These are phyloP conservation scores for Suillus weaverae DNA, from an alignment of 768 basidiomycete species.

Conservation along the genomic window DNA sequence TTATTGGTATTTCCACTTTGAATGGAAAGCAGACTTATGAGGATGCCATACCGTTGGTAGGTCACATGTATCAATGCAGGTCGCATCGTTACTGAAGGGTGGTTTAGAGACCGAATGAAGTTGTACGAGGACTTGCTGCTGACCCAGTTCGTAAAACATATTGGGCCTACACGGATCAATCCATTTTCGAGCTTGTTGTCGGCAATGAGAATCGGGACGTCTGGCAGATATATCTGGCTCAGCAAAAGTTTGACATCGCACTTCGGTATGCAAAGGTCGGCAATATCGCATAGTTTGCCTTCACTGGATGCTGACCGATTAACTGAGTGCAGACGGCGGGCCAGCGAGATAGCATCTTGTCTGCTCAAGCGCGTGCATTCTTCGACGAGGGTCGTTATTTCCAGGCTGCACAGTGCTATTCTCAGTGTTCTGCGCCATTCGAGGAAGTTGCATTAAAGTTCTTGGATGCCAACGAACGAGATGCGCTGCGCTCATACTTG, in stretches of 20 bases:
- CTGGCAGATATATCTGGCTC: slow-evolving; percentile 87
- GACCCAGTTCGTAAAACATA: slow-evolving; percentile 89
- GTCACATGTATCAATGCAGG: slow-evolving; percentile 20
- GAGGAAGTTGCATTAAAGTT: slow-evolving; percentile 93
- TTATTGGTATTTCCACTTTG: slow-evolving; percentile 76
- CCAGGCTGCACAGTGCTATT: slow-evolving; percentile 89
- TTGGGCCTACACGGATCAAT: slow-evolving; percentile 90
- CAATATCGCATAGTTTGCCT: background rate
- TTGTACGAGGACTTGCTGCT: slow-evolving; percentile 69
- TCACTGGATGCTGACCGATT: background rate
- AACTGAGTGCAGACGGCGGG: slow-evolving; percentile 58
- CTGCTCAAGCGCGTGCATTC: slow-evolving; percentile 77
- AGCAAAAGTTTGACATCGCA: slow-evolving; percentile 76
- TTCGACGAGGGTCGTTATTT: slow-evolving; percentile 83
- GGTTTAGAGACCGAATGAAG: slow-evolving; percentile 71
- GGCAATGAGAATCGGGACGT: slow-evolving; percentile 91
- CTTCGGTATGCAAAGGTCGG: slow-evolving; percentile 79
- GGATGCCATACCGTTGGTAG: slow-evolving; percentile 77
- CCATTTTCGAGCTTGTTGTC: slow-evolving; percentile 84
- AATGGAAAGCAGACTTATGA: slow-evolving; percentile 84
- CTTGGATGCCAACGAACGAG: slow-evolving; percentile 84
- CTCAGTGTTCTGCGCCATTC: slow-evolving; percentile 83
- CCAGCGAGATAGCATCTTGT: slow-evolving; percentile 84
- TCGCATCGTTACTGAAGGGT: slow-evolving; percentile 10
- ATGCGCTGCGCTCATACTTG: slow-evolving; percentile 87